Percentiles rank a stretch among this genome's conserved stretches.
These are phyloP conservation scores for Mycena amicta DNA, from an alignment of 768 basidiomycete genomes.

Conservation along the genomic window DNA sequence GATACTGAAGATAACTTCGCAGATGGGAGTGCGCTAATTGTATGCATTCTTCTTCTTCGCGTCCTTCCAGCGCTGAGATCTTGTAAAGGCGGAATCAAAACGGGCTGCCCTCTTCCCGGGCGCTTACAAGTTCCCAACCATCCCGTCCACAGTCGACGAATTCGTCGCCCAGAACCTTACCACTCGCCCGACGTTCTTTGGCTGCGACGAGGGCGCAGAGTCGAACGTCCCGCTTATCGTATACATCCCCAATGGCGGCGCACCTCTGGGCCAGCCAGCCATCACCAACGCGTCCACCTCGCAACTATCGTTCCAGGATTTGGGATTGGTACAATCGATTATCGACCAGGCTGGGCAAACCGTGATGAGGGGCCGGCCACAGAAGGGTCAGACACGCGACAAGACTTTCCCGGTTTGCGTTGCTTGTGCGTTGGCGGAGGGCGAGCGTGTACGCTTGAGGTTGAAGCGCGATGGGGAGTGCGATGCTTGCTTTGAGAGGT, in stretches of 20 bases:
- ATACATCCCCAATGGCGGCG: constrained; percentile 58
- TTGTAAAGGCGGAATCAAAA: constrained; percentile 11
- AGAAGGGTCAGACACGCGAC: constrained; percentile 30
- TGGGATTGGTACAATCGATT: constrained; percentile 41
- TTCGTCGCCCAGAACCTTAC: constrained; percentile 41
- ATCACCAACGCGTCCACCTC: constrained; percentile 46
- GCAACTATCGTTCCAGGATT: constrained; percentile 39
- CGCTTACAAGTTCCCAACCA: constrained; percentile 35
- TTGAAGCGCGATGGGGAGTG: constrained; percentile 31
- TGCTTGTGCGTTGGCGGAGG: constrained; percentile 54
- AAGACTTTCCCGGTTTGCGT: constrained; percentile 50
- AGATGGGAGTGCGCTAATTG: constrained; percentile 16
- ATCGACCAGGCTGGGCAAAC: constrained; percentile 47
- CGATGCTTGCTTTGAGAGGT: constrained; percentile 31
- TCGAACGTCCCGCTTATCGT: constrained; percentile 54
- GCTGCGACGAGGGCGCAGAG: constrained; percentile 36
- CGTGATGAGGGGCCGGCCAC: constrained; percentile 44
- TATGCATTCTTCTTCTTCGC: not conserved
- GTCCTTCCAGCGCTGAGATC: no score
- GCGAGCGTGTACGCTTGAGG: constrained; percentile 35
- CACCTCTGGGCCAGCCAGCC: constrained; percentile 34
- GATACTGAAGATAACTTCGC: constrained; percentile 24
- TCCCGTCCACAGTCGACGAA: constrained; percentile 27
- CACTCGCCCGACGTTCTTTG: constrained; percentile 48
- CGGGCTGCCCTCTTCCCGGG: constrained; percentile 22